phyloP scores from a whole-genome alignment of 1,284 basidiomycete species.

The Moesziomyces globuligerus region DNA sequence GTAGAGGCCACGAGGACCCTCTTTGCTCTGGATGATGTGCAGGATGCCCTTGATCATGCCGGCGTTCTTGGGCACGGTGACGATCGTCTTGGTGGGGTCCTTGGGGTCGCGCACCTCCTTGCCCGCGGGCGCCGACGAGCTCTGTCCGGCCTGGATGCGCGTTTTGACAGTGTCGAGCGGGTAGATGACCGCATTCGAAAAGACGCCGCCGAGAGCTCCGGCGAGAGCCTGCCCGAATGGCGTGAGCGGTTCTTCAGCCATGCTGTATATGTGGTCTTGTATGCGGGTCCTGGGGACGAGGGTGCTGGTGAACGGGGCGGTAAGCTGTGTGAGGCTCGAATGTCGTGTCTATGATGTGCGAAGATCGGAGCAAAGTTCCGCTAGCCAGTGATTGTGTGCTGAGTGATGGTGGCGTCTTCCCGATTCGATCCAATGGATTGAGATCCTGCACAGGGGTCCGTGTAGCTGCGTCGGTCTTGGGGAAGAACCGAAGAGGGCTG shows the following conservation, averaged over 20 bases:
- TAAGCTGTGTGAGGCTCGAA: background rate
- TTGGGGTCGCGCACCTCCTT: slow-evolving; percentile 69
- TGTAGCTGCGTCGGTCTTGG: too few species aligned
- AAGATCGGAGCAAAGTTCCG: background rate
- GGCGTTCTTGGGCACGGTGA: slow-evolving; percentile 54
- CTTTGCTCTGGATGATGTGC: slow-evolving; percentile 58
- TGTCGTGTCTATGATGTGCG: too few species aligned
- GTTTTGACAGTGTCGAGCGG: slow-evolving; percentile 97
- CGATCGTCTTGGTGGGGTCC: slow-evolving; percentile 71
- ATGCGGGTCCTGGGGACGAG: background rate
- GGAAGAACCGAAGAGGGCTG: too few species aligned
- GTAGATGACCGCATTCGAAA: slow-evolving; percentile 77
- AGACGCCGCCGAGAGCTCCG: slow-evolving; percentile 81
- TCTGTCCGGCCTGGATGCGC: slow-evolving; percentile 77
- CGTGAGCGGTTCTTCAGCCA: slow-evolving; percentile 74
- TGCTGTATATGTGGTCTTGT: slow-evolving; percentile 10
- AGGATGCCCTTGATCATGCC: slow-evolving; percentile 63
- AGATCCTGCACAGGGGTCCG: too few species aligned
- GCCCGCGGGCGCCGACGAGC: slow-evolving; percentile 70
- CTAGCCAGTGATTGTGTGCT: background rate
- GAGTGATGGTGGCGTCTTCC: too few species aligned
- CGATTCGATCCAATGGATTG: too few species aligned
- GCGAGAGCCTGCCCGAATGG: slow-evolving; percentile 92
- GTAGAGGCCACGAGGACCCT: slow-evolving; percentile 77
- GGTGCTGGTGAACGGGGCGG: too few species aligned